Percentiles rank a stretch among this genome's conserved stretches.
phyloP scores from a whole-genome alignment of 208 protist species.

The Histomonas meleagridis region DNA sequence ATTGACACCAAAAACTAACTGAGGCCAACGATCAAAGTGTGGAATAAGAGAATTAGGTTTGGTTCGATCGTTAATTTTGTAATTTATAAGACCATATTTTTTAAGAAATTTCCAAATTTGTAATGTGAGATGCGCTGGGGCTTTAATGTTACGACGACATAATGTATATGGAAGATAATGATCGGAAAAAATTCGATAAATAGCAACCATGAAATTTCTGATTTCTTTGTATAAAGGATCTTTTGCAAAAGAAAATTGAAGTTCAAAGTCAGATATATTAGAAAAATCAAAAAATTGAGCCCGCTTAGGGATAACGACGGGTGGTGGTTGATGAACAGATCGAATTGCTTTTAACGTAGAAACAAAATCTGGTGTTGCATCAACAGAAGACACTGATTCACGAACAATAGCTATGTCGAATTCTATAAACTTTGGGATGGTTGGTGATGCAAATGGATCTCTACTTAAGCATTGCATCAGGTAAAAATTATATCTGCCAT shows the following conservation, averaged over 20 bases:
- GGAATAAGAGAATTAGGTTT: background rate
- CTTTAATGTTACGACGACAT: background rate
- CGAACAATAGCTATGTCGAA: constrained; percentile 23
- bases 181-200: background rate
- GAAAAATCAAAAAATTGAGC: constrained; percentile 30
- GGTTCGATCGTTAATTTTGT: background rate
- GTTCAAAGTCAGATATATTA: background rate
- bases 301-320: background rate
- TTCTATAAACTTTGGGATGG: background rate
- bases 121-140: background rate
- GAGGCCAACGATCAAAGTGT: background rate
- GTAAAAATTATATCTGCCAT: no score
- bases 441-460: background rate
- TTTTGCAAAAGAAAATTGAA: background rate
- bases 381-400: background rate
- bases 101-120: background rate
- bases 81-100: constrained; percentile 23
- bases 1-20: background rate
- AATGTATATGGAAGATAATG: background rate
- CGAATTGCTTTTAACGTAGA: constrained; percentile 19
- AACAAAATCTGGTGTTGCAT: background rate
- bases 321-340: background rate
- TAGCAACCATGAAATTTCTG: constrained; percentile 11
- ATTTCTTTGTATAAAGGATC: constrained; percentile 18
- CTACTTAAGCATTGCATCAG: background rate